These are phyloP conservation scores for Zymoseptoria crescenta DNA, from an alignment of 2,329 filamentous ascomycete genomes.

Conservation along the genomic window DNA sequence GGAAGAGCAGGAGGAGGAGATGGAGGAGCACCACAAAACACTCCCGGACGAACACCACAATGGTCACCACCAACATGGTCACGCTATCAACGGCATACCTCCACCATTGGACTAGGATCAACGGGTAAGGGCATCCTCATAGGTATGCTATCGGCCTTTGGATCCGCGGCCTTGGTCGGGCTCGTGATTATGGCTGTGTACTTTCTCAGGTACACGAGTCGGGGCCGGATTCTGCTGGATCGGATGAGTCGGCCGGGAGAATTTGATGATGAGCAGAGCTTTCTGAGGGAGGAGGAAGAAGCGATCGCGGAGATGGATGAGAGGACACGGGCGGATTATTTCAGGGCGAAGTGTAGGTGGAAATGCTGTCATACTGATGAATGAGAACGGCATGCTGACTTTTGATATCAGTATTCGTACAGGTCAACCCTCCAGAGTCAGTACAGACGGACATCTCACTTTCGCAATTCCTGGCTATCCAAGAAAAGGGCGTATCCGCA, in stretches of 20 bases:
- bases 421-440: conserved; percentile 91
- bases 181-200: conserved; percentile 75
- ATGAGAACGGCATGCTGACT: conserved; percentile 18
- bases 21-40: conserved; percentile 3
- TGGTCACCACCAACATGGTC: background rate
- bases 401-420: conserved; percentile 65
- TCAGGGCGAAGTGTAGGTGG: conserved; percentile 80
- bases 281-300: conserved; percentile 86
- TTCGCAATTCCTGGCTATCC: conserved; percentile 94
- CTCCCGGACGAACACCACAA: conserved; percentile 7
- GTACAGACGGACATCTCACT: conserved; percentile 93
- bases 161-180: conserved; percentile 77
- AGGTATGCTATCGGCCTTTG: conserved; percentile 87
- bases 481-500: conserved; percentile 98
- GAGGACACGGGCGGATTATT: conserved; percentile 77
- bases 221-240: conserved; percentile 86
- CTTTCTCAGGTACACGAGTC: conserved; percentile 84
- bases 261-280: conserved; percentile 95
- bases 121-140: conserved; percentile 76
- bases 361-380: background rate
- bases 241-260: conserved; percentile 88
- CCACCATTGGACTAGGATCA: conserved; percentile 20
- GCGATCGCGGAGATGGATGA: conserved; percentile 95
- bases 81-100: background rate
- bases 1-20: background rate